Evolutionary conservation across 2,329 filamentous ascomycete genomes (phyloP).

Genomic region (Alternaria incomplexa): DNA sequence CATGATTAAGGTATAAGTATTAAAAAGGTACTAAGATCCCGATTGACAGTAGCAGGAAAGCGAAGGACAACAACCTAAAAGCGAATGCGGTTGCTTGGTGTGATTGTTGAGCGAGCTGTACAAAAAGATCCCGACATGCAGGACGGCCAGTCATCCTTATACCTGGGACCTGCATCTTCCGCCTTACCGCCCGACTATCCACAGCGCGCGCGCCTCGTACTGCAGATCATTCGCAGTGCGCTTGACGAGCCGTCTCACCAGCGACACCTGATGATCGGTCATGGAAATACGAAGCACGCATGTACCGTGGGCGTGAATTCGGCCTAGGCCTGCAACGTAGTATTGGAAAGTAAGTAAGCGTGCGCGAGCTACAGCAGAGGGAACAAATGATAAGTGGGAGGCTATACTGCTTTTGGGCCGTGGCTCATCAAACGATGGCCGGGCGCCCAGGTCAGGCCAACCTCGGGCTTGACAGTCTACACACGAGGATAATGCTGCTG

Average conservation of each 20-base stretch:
- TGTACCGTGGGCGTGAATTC: constrained; percentile 9
- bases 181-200: background rate
- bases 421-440: constrained; percentile 10
- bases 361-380: constrained; percentile 4
- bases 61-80: constrained; percentile 11
- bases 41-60: constrained; percentile 6
- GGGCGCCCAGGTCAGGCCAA: constrained; percentile 6
- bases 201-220: constrained; percentile 2
- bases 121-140: background rate
- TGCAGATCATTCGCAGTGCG: constrained; percentile 8
- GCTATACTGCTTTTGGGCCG: constrained; percentile 7
- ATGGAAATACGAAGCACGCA: constrained; percentile 22
- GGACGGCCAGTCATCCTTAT: constrained; percentile 15
- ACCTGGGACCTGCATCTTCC: constrained; percentile 11
- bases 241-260: constrained; percentile 10
- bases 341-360: constrained; percentile 21
- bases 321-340: constrained; percentile 22
- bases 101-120: constrained; percentile 6
- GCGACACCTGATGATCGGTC: constrained; percentile 12
- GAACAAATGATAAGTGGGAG: constrained; percentile 13
- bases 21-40: background rate
- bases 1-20: constrained; percentile 24
- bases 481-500: background rate
- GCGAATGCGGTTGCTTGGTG: constrained; percentile 4
- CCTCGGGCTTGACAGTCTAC: background rate